phyloP scores from a whole-genome alignment of 2,329 filamentous ascomycete genomes.

The Didymosphaeria variabile region DNA sequence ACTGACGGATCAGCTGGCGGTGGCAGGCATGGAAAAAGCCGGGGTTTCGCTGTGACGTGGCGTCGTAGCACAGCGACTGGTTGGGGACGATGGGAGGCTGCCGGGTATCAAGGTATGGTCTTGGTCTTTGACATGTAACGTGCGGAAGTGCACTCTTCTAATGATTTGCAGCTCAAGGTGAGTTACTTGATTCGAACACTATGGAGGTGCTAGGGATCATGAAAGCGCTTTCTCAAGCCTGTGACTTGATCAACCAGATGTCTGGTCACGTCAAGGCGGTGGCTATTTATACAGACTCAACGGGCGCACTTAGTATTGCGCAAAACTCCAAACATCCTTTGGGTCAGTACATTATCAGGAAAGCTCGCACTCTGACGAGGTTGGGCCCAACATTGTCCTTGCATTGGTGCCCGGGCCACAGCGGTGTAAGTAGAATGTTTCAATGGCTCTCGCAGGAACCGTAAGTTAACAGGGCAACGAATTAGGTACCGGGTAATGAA shows the following conservation, averaged over 20 bases:
- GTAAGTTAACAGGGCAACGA: neutral
- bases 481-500: constrained; percentile 24
- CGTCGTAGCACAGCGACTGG: constrained; percentile 12
- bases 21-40: neutral
- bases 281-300: constrained; percentile 21
- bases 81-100: constrained; percentile 18
- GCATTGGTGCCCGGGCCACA: constrained; percentile 25
- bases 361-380: constrained; percentile 3
- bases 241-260: constrained; percentile 1
- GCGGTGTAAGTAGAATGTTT: constrained; percentile 14
- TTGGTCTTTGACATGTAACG: neutral
- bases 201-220: constrained; percentile 20
- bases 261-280: constrained; percentile 10
- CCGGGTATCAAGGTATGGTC: constrained; percentile 17
- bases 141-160: neutral
- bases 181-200: neutral
- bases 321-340: neutral
- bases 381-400: constrained; percentile 9
- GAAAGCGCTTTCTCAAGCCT: constrained; percentile 21
- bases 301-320: neutral
- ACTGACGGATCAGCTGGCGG: constrained; percentile 19
- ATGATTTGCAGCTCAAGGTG: neutral
- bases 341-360: constrained; percentile 7
- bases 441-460: neutral
- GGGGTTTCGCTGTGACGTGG: constrained; percentile 20